These are phyloP conservation scores for Fraxinus sp. DNA, from an alignment of 305 asterid genomes.

Conservation along the genomic window DNA sequence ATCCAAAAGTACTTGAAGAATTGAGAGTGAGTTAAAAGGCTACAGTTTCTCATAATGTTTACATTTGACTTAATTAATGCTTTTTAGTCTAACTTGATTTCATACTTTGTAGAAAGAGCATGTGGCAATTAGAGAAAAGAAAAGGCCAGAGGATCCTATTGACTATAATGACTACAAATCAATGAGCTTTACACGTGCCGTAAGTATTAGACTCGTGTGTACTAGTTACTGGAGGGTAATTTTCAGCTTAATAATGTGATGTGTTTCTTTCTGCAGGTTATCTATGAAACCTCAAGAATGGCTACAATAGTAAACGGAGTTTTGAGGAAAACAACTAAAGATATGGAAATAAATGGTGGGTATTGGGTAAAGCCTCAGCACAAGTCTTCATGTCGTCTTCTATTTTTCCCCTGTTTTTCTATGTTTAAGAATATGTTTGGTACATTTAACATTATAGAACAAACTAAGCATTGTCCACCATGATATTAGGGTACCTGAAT, in stretches of 20 bases:
- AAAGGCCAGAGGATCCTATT: conserved; percentile 74
- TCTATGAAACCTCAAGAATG: conserved; percentile 85
- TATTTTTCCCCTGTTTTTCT: conserved; percentile 20
- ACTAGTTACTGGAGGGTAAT: conserved; percentile 23
- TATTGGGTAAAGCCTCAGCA: conserved; percentile 4
- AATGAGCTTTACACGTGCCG: conserved; percentile 95
- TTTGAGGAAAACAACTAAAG: conserved; percentile 79
- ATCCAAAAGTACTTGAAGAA: conserved; percentile 88
- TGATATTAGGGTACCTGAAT: neutral
- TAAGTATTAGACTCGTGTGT: conserved; percentile 25
- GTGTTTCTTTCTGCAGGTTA: conserved; percentile 60
- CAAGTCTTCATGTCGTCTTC: conserved; percentile 14
- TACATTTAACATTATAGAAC: neutral
- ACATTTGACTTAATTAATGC: conserved; percentile 15
- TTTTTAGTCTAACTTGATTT: conserved; percentile 17
- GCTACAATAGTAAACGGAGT: conserved; percentile 92
- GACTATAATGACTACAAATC: conserved; percentile 79
- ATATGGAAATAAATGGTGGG: conserved; percentile 78
- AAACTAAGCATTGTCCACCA: neutral
- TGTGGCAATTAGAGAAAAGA: conserved; percentile 70
- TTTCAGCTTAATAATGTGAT: conserved; percentile 24
- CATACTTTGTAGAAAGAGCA: conserved; percentile 72
- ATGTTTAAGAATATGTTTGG: neutral
- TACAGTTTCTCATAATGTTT: conserved; percentile 4
- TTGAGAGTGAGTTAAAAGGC: conserved; percentile 48